Percentiles rank a stretch among this genome's conserved stretches.
Evolutionary conservation across 768 basidiomycete species (phyloP).

Genomic region (Boletus vinaceobasis): DNA sequence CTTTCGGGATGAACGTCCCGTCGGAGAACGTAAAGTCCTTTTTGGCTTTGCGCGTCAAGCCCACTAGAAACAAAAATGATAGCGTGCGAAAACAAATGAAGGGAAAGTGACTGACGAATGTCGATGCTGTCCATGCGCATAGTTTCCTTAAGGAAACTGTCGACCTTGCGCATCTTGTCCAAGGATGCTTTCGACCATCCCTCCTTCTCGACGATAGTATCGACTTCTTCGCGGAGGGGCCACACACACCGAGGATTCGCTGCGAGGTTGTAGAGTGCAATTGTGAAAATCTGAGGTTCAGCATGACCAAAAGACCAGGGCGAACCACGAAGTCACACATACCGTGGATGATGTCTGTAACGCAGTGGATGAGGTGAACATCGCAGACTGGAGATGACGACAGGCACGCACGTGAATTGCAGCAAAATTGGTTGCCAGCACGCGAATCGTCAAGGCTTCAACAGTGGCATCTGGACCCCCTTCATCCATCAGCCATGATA

Average conservation of each 20-base stretch:
- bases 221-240: slow-evolving; percentile 36
- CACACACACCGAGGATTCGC: slow-evolving; percentile 2
- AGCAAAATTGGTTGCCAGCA: slow-evolving; percentile 10
- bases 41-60: slow-evolving; percentile 23
- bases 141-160: slow-evolving; percentile 39
- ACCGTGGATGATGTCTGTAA: background rate
- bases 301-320: background rate
- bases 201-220: slow-evolving; percentile 6
- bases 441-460: slow-evolving; percentile 9
- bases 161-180: slow-evolving; percentile 31
- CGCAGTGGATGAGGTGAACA: background rate
- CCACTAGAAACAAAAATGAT: too few species aligned
- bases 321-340: background rate
- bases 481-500: slow-evolving; percentile 12
- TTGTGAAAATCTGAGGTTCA: background rate
- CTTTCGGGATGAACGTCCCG: slow-evolving; percentile 33
- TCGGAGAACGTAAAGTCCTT: slow-evolving; percentile 34
- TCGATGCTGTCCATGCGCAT: slow-evolving; percentile 27
- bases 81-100: background rate
- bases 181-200: slow-evolving; percentile 9
- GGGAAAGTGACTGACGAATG: background rate
- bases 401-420: slow-evolving; percentile 25
- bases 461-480: background rate
- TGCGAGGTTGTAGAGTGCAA: background rate
- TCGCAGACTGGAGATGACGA: too few species aligned